These are phyloP conservation scores for Aspergillus conjunctus DNA, from an alignment of 495 filamentous ascomycete genomes.

Conservation along the genomic window DNA sequence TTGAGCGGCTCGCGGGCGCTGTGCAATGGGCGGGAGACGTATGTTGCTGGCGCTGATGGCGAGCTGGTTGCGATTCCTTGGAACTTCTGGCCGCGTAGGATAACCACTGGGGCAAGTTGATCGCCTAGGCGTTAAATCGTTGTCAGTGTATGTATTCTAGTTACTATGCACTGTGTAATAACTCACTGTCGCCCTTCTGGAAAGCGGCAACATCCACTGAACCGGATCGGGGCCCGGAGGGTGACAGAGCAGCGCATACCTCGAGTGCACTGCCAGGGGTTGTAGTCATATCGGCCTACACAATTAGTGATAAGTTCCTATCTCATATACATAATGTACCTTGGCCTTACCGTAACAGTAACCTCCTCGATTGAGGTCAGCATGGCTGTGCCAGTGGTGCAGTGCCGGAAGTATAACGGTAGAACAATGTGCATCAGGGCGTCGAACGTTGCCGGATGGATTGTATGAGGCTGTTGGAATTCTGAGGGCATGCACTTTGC, in stretches of 20 bases:
- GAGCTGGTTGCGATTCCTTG: slow-evolving; percentile 6
- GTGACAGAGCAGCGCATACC: slow-evolving; percentile 6
- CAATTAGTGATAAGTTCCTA: neutral
- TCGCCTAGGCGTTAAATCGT: neutral
- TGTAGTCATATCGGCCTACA: slow-evolving; percentile 2
- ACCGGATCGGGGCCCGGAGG: neutral
- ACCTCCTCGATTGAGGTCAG: slow-evolving; percentile 10
- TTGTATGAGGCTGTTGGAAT: slow-evolving; percentile 33
- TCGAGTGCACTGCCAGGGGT: neutral
- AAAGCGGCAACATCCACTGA: slow-evolving; percentile 10
- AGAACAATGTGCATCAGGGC: slow-evolving; percentile 37
- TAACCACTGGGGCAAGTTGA: neutral
- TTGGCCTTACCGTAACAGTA: neutral
- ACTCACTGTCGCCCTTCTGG: neutral
- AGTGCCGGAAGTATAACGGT: slow-evolving; percentile 7
- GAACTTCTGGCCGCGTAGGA: slow-evolving; percentile 7
- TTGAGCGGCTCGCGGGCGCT: neutral
- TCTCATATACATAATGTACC: neutral
- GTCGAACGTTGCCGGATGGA: slow-evolving; percentile 45
- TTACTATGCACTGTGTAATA: neutral
- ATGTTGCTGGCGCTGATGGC: neutral
- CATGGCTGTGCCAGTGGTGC: slow-evolving; percentile 11
- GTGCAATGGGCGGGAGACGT: slow-evolving; percentile 2
- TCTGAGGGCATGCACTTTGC: slow-evolving; percentile 32
- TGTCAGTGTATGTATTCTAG: neutral